A percentile compares a stretch with the other conserved stretches of the same genome.
These are phyloP conservation scores for Pyricularia pennisetigena DNA, from an alignment of 2,329 filamentous ascomycete species.

Conservation along the genomic window DNA sequence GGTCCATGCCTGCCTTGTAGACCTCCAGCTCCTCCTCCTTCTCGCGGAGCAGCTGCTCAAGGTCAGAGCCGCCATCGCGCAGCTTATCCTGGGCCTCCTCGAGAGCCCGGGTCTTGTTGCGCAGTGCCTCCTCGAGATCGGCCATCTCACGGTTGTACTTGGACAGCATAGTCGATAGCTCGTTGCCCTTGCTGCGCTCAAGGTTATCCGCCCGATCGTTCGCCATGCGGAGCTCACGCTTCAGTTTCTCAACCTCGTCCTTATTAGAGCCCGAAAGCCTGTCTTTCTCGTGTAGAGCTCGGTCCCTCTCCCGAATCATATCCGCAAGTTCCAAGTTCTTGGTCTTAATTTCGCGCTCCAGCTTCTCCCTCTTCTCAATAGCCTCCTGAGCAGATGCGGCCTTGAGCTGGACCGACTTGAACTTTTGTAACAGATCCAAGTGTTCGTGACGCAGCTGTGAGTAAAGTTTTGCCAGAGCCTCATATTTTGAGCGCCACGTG, in stretches of 20 bases:
- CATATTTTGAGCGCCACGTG: constrained; percentile 95
- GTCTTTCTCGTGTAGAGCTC: constrained; percentile 88
- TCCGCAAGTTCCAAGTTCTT: constrained; percentile 98
- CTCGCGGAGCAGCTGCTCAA: constrained; percentile 76
- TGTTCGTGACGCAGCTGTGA: constrained; percentile 94
- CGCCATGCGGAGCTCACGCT: constrained; percentile 86
- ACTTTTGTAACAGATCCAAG: constrained; percentile 87
- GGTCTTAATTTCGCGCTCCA: constrained; percentile 96
- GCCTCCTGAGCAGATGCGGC: constrained; percentile 95
- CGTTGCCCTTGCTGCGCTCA: constrained; percentile 87
- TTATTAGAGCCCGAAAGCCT: constrained; percentile 76
- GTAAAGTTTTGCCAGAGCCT: constrained; percentile 92
- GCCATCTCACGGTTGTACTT: constrained; percentile 97
- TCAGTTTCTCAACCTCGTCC: constrained; percentile 90
- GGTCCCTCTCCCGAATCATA: constrained; percentile 95
- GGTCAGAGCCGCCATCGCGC: constrained; percentile 72
- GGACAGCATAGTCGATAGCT: constrained; percentile 86
- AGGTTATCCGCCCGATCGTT: constrained; percentile 85
- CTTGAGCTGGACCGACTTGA: constrained; percentile 92
- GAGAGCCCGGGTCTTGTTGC: constrained; percentile 77
- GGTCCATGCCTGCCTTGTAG: constrained; percentile 96
- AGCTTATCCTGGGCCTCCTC: constrained; percentile 75
- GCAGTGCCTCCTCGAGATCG: constrained; percentile 85
- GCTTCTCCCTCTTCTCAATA: constrained; percentile 86
- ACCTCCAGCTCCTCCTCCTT: constrained; percentile 98